These are phyloP conservation scores for Solanum pinnatisectum DNA, from an alignment of 257 asterid genomes.

Conservation along the genomic window DNA sequence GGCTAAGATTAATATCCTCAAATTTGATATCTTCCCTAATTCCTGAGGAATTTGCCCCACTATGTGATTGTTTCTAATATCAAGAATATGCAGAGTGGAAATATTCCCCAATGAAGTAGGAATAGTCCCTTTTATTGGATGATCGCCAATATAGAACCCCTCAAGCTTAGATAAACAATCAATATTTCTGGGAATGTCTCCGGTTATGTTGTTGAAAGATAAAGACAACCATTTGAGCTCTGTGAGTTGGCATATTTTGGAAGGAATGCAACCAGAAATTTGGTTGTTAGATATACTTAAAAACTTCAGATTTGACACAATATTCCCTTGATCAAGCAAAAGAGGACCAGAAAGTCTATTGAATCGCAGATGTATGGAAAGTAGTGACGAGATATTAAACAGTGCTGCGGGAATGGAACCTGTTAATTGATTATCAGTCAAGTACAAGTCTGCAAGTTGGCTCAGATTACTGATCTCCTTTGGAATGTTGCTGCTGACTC, in stretches of 20 bases:
- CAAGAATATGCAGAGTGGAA: constrained; percentile 12
- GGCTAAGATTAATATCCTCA: not conserved
- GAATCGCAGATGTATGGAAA: not conserved
- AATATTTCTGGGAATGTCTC: constrained; percentile 11
- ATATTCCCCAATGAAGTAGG: not conserved
- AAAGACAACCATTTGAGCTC: not conserved
- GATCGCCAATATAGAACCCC: not conserved
- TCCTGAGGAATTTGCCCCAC: not conserved
- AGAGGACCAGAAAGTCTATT: constrained; percentile 18
- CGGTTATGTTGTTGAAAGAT: constrained; percentile 3
- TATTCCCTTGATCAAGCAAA: not conserved
- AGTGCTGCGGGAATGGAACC: too few species aligned
- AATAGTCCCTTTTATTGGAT: constrained; percentile 9
- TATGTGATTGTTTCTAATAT: not conserved
- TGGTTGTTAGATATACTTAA: constrained; percentile 8
- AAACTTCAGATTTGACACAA: not conserved
- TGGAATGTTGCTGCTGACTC: too few species aligned
- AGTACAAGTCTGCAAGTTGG: too few species aligned
- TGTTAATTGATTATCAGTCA: too few species aligned
- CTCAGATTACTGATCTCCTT: too few species aligned
- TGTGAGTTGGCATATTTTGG: not conserved
- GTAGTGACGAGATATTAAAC: too few species aligned
- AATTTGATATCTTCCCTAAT: not conserved
- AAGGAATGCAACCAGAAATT: constrained; percentile 6
- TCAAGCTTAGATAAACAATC: constrained; percentile 14